phyloP scores from a whole-genome alignment of 768 basidiomycete genomes.

The Tylopilus plumbeoviolaceoides region DNA sequence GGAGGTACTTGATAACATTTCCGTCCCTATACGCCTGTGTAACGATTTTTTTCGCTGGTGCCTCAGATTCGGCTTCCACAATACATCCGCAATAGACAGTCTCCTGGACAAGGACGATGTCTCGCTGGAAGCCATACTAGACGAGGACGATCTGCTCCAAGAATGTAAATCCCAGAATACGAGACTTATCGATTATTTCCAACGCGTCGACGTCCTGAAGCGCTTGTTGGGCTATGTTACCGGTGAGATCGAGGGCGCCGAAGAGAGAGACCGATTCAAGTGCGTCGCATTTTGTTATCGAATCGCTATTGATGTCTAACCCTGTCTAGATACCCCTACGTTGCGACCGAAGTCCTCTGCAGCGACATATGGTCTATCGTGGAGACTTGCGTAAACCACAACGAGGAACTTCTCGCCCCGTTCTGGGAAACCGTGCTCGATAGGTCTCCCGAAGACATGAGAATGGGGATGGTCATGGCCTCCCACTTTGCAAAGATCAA shows the following conservation, averaged over 20 bases:
- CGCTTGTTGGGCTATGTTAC: constrained; percentile 81
- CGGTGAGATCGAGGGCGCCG: constrained; percentile 79
- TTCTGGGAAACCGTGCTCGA: constrained; percentile 93
- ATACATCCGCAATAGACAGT: constrained; percentile 84
- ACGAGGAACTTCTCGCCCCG: constrained; percentile 68
- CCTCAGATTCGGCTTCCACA: constrained; percentile 85
- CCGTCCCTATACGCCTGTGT: neutral
- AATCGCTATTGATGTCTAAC: constrained; percentile 7
- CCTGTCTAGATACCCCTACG: constrained; percentile 73
- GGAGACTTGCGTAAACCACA: constrained; percentile 76
- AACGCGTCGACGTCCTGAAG: constrained; percentile 74
- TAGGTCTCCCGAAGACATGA: constrained; percentile 79
- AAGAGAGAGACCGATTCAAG: constrained; percentile 79
- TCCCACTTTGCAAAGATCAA: constrained; percentile 96
- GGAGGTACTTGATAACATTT: constrained; percentile 36
- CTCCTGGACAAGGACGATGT: constrained; percentile 89
- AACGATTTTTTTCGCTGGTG: constrained; percentile 7
- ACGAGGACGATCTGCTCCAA: constrained; percentile 90
- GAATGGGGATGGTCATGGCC: constrained; percentile 80
- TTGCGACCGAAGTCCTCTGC: constrained; percentile 92
- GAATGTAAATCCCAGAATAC: constrained; percentile 96
- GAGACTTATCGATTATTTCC: constrained; percentile 83
- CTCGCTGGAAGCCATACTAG: constrained; percentile 84
- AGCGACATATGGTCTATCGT: constrained; percentile 95
- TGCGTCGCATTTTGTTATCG: constrained; percentile 37